phyloP scores from a whole-genome alignment of 768 basidiomycete genomes.

The Kondoa subrosea region DNA sequence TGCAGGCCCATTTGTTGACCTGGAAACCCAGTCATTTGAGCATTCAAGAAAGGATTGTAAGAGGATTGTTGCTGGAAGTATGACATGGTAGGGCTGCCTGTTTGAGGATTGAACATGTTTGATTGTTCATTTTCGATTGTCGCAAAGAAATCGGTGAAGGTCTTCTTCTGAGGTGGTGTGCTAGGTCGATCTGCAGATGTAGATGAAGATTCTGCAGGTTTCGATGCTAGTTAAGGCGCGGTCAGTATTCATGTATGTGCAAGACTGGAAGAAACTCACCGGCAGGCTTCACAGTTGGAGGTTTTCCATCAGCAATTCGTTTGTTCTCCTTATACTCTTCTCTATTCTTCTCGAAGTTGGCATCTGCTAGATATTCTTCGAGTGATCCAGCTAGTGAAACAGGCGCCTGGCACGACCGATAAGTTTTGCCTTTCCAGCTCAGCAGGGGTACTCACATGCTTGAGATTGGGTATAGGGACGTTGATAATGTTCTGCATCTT shows the following conservation, averaged over 20 bases:
- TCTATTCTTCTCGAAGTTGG: slow-evolving; percentile 89
- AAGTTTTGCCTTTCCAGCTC: background rate
- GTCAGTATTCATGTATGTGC: background rate
- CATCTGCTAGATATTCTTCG: slow-evolving; percentile 89
- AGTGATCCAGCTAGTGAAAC: slow-evolving; percentile 82
- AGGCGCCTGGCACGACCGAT: slow-evolving; percentile 61
- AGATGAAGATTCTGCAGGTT: slow-evolving; percentile 18
- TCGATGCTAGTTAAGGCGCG: slow-evolving; percentile 10
- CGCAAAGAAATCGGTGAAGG: slow-evolving; percentile 66
- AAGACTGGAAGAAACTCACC: too few species aligned
- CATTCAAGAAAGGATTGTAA: slow-evolving; percentile 62
- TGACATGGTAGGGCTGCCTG: slow-evolving; percentile 34
- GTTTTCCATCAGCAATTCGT: slow-evolving; percentile 41
- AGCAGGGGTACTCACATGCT: slow-evolving; percentile 41
- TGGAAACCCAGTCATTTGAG: slow-evolving; percentile 18
- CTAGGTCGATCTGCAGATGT: slow-evolving; percentile 25
- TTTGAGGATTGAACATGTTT: slow-evolving; percentile 51
- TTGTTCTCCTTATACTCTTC: slow-evolving; percentile 78
- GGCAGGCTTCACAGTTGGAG: slow-evolving; percentile 1
- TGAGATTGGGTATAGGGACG: slow-evolving; percentile 81
- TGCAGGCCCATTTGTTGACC: slow-evolving; percentile 23
- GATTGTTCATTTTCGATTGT: slow-evolving; percentile 69
- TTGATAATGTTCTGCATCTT: slow-evolving; percentile 85
- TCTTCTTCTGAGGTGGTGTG: slow-evolving; percentile 35
- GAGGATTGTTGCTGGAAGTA: slow-evolving; percentile 37